Conservation (phyloP, 176 grass and related monocot species). For the Chloris gayana region DNA sequence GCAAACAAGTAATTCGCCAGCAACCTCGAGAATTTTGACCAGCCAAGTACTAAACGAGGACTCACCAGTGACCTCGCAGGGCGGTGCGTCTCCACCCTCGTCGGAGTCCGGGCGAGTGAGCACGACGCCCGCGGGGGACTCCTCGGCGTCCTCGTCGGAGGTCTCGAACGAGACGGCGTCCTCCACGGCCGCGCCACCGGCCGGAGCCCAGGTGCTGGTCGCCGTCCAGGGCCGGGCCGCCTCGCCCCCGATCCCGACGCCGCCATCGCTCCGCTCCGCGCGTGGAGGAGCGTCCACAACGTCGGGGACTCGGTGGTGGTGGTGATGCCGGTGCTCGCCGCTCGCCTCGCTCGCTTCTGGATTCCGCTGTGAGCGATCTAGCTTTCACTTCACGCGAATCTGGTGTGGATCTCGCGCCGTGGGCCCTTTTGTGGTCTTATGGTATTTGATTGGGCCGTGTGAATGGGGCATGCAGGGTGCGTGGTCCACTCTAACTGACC, state of each 20-base stretch:
- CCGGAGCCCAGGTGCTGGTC: slow-evolving; percentile 48
- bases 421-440: background rate
- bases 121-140: slow-evolving; percentile 2
- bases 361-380: slow-evolving; percentile 37
- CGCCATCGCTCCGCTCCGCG: slow-evolving; percentile 36
- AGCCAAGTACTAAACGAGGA: slow-evolving; percentile 6
- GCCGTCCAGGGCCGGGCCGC: slow-evolving; percentile 37
- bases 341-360: slow-evolving; percentile 34
- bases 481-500: background rate
- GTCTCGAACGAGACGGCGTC: slow-evolving; percentile 70
- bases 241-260: slow-evolving; percentile 36
- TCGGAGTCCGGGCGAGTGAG: slow-evolving; percentile 5
- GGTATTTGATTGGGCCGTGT: background rate
- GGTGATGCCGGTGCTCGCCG: slow-evolving; percentile 23
- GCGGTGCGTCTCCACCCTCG: slow-evolving; percentile 19
- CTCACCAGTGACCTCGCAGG: slow-evolving; percentile 71
- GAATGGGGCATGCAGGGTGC: background rate
- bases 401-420: slow-evolving; percentile 9
- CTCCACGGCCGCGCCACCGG: slow-evolving; percentile 45
- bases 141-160: slow-evolving; percentile 43
- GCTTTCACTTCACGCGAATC: slow-evolving; percentile 33
- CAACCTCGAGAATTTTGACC: slow-evolving; percentile 15
- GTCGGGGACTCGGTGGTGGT: slow-evolving; percentile 6
- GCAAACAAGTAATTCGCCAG: slow-evolving; percentile 16
- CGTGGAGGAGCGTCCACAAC: background rate